A percentile compares a stretch with the other conserved stretches of the same genome.
Conservation (phyloP, 139 green algal species). For the Pleodorina starrii region DNA sequence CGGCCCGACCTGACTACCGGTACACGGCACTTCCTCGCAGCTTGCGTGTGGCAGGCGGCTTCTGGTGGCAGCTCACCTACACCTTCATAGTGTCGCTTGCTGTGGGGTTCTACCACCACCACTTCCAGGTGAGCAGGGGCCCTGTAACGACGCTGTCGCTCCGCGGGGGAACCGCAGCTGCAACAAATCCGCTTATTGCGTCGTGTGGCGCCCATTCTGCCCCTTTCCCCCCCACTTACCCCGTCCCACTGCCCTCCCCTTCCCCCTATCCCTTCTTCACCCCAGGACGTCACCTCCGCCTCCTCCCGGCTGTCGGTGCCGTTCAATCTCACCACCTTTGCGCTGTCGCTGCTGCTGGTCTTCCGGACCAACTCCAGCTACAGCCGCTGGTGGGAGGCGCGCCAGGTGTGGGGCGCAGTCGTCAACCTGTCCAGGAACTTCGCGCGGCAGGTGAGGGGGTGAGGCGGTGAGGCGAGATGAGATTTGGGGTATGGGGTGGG, state of each 20-base stretch:
- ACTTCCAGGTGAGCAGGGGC: background rate
- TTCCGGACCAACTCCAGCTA: constrained; percentile 81
- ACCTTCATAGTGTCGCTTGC: constrained; percentile 2
- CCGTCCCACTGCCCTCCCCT: background rate
- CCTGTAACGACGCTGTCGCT: too few relatives aligned
- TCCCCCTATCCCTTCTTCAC: background rate
- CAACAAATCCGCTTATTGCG: too few relatives aligned
- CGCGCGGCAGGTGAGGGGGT: background rate
- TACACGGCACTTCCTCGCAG: constrained; percentile 14
- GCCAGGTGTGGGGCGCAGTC: constrained; percentile 27
- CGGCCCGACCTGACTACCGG: too few relatives aligned
- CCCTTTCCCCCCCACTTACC: too few relatives aligned
- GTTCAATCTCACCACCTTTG: constrained; percentile 53
- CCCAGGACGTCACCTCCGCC: background rate
- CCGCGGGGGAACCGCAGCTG: too few relatives aligned
- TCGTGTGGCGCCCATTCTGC: too few relatives aligned
- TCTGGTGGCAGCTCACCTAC: constrained; percentile 52
- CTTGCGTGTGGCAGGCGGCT: constrained; percentile 41
- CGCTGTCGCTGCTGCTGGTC: constrained; percentile 67
- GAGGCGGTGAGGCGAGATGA: too few relatives aligned
- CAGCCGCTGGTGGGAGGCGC: constrained; percentile 50
- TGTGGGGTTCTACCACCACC: constrained; percentile 26
- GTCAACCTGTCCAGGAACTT: constrained; percentile 47
- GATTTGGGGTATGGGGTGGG: too few relatives aligned
- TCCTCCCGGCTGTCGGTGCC: constrained; percentile 1